Conservation (phyloP, 2,329 filamentous ascomycete genomes). For the Exophiala viscosa region DNA sequence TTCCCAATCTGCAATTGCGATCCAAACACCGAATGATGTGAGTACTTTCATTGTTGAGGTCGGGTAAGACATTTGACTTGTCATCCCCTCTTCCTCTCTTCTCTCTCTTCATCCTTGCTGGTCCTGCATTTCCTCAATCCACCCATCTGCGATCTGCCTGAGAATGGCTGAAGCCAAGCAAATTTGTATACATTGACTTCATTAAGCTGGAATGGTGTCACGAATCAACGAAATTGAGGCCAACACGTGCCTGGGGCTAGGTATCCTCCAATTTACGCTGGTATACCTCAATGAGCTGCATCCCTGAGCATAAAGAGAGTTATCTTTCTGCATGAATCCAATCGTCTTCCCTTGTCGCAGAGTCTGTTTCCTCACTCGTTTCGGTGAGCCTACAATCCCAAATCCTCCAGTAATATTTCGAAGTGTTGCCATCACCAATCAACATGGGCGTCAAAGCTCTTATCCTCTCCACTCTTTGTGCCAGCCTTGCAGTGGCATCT, state of each 20-base stretch:
- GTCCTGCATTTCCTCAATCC: too few species aligned
- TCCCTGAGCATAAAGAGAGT: background rate
- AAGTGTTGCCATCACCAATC: background rate
- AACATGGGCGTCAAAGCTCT: slow-evolving; percentile 13
- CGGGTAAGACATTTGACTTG: too few species aligned
- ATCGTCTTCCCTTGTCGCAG: background rate
- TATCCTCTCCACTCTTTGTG: slow-evolving; percentile 12
- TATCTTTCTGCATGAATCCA: slow-evolving; percentile 2
- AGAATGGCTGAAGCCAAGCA: background rate
- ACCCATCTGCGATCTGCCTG: background rate
- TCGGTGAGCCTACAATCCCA: background rate
- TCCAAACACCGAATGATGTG: too few species aligned
- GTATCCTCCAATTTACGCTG: background rate
- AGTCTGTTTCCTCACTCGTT: slow-evolving; percentile 15
- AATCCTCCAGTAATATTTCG: background rate
- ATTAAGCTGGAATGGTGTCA: background rate
- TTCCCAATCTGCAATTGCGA: too few species aligned
- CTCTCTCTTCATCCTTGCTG: too few species aligned
- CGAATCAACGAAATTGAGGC: slow-evolving; percentile 8
- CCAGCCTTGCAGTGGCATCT: slow-evolving; percentile 14
- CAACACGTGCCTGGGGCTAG: slow-evolving; percentile 8
- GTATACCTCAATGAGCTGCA: background rate
- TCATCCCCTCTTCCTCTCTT: too few species aligned
- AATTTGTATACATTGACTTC: too few species aligned
- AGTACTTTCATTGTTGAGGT: too few species aligned